Percentiles rank a stretch among this genome's conserved stretches.
phyloP scores from a whole-genome alignment of 192 early-diverging fungal genomes.

The Globomyces pollinis-pini region DNA sequence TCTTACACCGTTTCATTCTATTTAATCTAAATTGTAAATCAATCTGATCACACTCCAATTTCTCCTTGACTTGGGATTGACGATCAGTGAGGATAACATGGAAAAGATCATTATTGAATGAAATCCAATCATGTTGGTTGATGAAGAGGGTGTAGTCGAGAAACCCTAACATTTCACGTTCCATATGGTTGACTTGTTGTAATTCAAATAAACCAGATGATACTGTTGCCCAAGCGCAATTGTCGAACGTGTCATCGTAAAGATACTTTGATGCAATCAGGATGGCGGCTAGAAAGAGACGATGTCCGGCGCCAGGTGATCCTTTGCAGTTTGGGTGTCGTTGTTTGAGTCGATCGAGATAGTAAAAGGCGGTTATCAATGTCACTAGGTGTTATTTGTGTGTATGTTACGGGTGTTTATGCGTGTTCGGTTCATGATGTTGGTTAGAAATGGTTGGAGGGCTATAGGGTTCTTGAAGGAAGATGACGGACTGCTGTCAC shows the following conservation, averaged over 20 bases:
- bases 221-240: constrained; percentile 54
- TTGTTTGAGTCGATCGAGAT: constrained; percentile 43
- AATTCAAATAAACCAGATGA: constrained; percentile 46
- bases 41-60: too few species aligned
- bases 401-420: neutral
- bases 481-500: neutral
- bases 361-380: constrained; percentile 36
- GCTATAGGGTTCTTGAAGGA: neutral
- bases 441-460: constrained; percentile 5
- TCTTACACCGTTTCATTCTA: too few species aligned
- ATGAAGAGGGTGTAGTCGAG: constrained; percentile 13
- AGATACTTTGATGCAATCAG: constrained; percentile 53
- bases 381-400: too few species aligned
- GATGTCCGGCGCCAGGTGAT: constrained; percentile 40
- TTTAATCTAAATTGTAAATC: too few species aligned
- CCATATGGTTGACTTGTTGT: constrained; percentile 59
- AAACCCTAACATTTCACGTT: constrained; percentile 47
- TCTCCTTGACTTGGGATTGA: too few species aligned
- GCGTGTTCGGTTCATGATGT: constrained; percentile 8
- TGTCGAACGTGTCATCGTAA: constrained; percentile 59
- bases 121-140: neutral
- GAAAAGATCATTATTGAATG: too few species aligned
- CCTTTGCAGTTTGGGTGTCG: constrained; percentile 47
- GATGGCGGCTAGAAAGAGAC: constrained; percentile 48
- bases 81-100: too few species aligned